phyloP scores from a whole-genome alignment of 2,329 filamentous ascomycete species.

The Pleochaeta shiraiana region DNA sequence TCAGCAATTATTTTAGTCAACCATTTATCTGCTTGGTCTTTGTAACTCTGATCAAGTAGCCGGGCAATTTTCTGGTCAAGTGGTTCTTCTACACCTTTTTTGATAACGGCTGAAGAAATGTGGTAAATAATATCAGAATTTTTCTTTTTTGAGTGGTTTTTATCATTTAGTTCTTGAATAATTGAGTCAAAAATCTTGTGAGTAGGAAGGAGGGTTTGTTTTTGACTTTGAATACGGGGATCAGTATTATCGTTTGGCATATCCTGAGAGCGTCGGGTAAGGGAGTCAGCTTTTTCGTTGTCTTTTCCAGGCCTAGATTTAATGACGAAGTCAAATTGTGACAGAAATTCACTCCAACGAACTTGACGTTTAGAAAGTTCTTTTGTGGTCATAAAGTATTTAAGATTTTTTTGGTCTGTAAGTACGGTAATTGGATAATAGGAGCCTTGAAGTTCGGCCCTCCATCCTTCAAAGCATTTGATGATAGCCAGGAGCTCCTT shows the following conservation, averaged over 20 bases:
- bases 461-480: not conserved
- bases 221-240: not conserved
- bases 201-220: not conserved
- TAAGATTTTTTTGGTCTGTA: not conserved
- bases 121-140: not conserved
- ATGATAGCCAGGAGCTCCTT: not conserved
- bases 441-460: not conserved
- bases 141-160: not conserved
- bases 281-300: not conserved
- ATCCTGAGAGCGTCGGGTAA: not conserved
- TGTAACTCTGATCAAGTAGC: not conserved
- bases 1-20: not conserved
- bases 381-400: not conserved
- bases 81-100: not conserved
- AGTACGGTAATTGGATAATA: slow-evolving; percentile 1
- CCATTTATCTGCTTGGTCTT: not conserved
- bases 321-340: not conserved
- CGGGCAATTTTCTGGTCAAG: not conserved
- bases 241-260: not conserved
- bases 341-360: not conserved
- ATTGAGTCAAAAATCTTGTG: not conserved
- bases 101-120: not conserved
- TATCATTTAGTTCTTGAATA: not conserved
- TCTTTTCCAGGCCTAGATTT: not conserved
- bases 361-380: not conserved